Evolutionary conservation across 495 filamentous ascomycete species (phyloP), one percentile per base, ranked within the genome.

Genomic region (Penicillium angulare): DNA sequence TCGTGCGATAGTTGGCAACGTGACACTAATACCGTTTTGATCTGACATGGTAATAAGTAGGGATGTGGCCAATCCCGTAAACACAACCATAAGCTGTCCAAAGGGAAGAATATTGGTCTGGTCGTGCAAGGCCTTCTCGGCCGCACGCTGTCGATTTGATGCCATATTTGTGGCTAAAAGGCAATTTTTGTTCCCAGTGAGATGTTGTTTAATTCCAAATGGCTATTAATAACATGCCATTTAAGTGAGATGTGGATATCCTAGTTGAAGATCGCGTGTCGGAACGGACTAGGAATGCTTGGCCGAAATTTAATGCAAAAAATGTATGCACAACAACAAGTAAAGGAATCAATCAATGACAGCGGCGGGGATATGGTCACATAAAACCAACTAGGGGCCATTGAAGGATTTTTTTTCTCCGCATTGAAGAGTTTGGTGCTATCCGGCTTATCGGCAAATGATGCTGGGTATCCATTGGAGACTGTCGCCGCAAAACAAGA

Each of bases 21-120:
- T 76, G 16, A 83, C 78, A 48, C 76, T 79, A 43, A 87, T 78
- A 3, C 76, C 75, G 59, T 85, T 86, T 54, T 86, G 83, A 54
- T 87, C 83, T 36, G 83, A 77, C 49, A 82, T 81, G 5, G 72
- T 76, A 23, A 85, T 77, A 27, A 86, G 60, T 10, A 85, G 64
- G 0, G 76, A 75, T 24, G 79, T 67, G 2, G 80, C 72, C 7
- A 86, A 67, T 12, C 73, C 73, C 0, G 60, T 53, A 57, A 86
- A 85, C 31, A 84, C 79, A 13, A 82, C 60, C n/a, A 86, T 64
- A 4, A 86, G 65, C 52, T 80, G 70, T 0, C 61, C 66, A 33
- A 75, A 76, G 0, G 81, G 81, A 0, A 86, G 70, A 16, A 85
- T 75, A 39, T 85, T 84, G 9, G 76, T 81, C 49, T 84, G 72